Conservation (phyloP, 2,329 filamentous ascomycete genomes). For the Graphiopsis chlorocephala region DNA sequence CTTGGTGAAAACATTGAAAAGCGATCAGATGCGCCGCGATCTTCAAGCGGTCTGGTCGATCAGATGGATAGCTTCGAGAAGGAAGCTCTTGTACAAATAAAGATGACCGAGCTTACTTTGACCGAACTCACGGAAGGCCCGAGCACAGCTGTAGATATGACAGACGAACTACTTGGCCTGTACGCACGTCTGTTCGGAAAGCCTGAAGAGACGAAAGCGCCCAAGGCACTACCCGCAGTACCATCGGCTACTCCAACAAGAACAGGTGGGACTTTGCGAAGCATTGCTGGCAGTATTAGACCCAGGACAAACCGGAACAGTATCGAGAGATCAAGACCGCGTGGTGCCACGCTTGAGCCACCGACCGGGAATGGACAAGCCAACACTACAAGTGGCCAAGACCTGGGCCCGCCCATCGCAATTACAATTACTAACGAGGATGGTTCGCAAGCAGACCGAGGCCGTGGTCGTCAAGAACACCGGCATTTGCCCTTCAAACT, state of each 20-base stretch:
- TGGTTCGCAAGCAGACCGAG: conserved; percentile 34
- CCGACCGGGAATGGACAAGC: background rate
- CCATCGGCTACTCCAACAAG: conserved; percentile 25
- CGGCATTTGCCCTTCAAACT: conserved; percentile 31
- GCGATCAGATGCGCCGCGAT: background rate
- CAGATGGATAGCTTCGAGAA: conserved; percentile 82
- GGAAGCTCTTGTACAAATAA: conserved; percentile 84
- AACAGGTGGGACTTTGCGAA: conserved; percentile 41
- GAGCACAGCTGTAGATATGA: conserved; percentile 81
- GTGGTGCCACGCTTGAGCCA: background rate
- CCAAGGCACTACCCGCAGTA: conserved; percentile 53
- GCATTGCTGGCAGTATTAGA: conserved; percentile 70
- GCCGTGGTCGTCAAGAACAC: conserved; percentile 36
- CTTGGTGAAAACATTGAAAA: conserved; percentile 22
- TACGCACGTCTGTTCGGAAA: conserved; percentile 79
- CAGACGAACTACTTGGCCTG: conserved; percentile 76
- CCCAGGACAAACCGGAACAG: conserved; percentile 43
- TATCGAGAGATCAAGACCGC: background rate
- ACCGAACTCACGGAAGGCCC: conserved; percentile 81
- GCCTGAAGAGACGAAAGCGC: conserved; percentile 41
- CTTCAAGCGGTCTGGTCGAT: conserved; percentile 60
- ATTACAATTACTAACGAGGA: conserved; percentile 75
- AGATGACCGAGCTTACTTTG: conserved; percentile 88
- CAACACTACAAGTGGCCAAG: conserved; percentile 20
- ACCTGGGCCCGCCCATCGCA: conserved; percentile 53